Conservation (phyloP, 495 filamentous ascomycete genomes). For the Letharia lupina region DNA sequence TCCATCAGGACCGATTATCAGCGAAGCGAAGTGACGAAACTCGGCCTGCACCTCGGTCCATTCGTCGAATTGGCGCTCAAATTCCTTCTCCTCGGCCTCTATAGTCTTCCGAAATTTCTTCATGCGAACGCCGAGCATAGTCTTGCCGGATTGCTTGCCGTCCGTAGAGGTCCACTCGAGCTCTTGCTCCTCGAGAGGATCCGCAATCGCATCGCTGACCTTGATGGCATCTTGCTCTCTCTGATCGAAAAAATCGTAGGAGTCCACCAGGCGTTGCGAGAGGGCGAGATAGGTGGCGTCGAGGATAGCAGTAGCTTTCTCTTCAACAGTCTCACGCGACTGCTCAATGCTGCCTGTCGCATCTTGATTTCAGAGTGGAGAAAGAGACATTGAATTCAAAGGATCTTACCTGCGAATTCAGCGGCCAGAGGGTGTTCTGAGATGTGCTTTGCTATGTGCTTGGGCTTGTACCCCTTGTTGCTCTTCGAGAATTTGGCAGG, state of each 20-base stretch:
- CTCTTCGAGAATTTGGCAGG: constrained; percentile 5
- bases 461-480: constrained; percentile 6
- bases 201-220: not conserved
- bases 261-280: constrained; percentile 10
- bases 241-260: constrained; percentile 6
- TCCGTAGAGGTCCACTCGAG: constrained; percentile 17
- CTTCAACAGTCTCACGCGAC: constrained; percentile 16
- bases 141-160: constrained; percentile 17
- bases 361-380: not conserved
- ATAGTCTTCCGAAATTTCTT: constrained; percentile 21
- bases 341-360: constrained; percentile 12
- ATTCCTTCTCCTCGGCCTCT: constrained; percentile 14
- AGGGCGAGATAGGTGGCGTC: constrained; percentile 2
- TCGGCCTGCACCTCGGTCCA: constrained; percentile 19
- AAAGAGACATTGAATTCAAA: not conserved
- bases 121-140: constrained; percentile 22
- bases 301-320: constrained; percentile 13
- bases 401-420: constrained; percentile 16
- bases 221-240: constrained; percentile 8
- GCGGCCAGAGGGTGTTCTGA: constrained; percentile 16
- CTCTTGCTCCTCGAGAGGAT: constrained; percentile 16
- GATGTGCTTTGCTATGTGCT: constrained; percentile 7
- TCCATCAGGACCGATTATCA: constrained; percentile 17
- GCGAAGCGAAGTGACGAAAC: constrained; percentile 9
- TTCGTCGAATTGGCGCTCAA: constrained; percentile 20